Conservation (phyloP, 345 rosid genomes). For the Turnera subulata region DNA sequence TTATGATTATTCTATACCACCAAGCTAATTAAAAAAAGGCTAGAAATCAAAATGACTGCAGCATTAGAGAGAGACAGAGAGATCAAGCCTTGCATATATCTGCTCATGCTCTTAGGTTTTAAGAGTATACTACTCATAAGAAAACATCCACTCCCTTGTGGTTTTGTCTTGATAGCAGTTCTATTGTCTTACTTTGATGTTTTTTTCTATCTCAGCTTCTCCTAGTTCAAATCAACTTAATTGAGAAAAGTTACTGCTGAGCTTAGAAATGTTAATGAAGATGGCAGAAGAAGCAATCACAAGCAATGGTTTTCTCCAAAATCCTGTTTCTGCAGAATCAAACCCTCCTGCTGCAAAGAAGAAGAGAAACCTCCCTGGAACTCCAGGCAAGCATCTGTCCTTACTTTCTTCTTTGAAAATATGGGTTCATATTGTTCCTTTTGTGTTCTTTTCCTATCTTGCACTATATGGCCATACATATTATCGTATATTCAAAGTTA, state of each 20-base stretch:
- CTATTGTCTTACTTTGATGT: not conserved
- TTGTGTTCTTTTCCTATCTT: not conserved
- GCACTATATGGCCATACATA: too few relatives aligned
- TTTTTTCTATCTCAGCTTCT: constrained; percentile 4
- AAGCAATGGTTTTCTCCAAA: constrained; percentile 37
- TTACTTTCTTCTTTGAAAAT: not conserved
- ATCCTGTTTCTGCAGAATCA: constrained; percentile 30
- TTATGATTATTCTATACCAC: constrained; percentile 34
- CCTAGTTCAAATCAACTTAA: constrained; percentile 16
- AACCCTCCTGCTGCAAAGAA: constrained; percentile 55
- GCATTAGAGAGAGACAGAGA: constrained; percentile 20
- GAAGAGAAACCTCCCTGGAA: constrained; percentile 97
- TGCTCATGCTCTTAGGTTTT: constrained; percentile 21
- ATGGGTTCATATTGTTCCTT: not conserved
- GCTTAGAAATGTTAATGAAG: constrained; percentile 17
- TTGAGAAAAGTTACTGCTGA: constrained; percentile 3
- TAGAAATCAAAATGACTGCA: constrained; percentile 29
- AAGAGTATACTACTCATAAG: constrained; percentile 29
- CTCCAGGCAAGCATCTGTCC: constrained; percentile 58
- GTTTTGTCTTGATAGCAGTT: constrained; percentile 21
- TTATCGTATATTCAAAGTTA: not conserved
- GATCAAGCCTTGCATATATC: constrained; percentile 39
- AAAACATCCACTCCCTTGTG: constrained; percentile 14
- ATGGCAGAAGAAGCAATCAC: constrained; percentile 45
- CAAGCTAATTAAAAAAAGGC: constrained; percentile 14